These are phyloP conservation scores for Taphrina confusa DNA, from an alignment of 1,139 yeast species.

Conservation along the genomic window DNA sequence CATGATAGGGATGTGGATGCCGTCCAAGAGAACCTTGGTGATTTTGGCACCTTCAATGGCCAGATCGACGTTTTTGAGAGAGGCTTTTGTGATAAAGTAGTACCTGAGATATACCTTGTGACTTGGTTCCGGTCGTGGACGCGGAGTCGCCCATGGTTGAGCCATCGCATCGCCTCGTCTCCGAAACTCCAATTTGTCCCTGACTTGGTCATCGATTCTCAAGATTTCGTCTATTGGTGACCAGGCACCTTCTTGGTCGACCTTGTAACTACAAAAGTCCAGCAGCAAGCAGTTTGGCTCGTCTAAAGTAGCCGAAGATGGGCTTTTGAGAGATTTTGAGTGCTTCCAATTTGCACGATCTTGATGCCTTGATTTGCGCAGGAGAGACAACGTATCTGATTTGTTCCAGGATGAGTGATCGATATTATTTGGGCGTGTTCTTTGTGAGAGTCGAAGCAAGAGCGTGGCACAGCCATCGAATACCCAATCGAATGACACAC, in stretches of 20 bases:
- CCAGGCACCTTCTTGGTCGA: conserved; percentile 5
- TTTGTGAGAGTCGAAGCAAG: conserved; percentile 2
- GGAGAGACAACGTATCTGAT: not conserved
- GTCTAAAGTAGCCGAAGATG: not conserved
- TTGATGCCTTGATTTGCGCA: not conserved
- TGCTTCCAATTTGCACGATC: conserved; percentile 17
- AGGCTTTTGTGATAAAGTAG: not conserved
- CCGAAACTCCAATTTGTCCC: conserved; percentile 15
- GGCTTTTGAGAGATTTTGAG: not conserved
- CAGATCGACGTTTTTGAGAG: not conserved
- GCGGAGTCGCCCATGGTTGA: conserved; percentile 29
- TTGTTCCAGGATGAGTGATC: not conserved
- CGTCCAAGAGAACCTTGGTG: conserved; percentile 12
- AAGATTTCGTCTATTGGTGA: conserved; percentile 20
- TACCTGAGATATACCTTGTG: conserved; percentile 15
- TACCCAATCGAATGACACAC: conserved; percentile 12
- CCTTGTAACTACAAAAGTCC: conserved; percentile 22
- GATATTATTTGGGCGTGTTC: not conserved
- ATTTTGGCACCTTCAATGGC: conserved; percentile 26
- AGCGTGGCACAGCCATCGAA: conserved; percentile 29
- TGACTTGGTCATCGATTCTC: conserved; percentile 14
- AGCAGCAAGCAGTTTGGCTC: conserved; percentile 25
- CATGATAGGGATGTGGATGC: not conserved
- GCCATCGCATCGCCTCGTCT: conserved; percentile 32
- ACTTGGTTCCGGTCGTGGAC: conserved; percentile 21